These are phyloP conservation scores for Collybia sp. DNA, from an alignment of 768 basidiomycete genomes.

Conservation along the genomic window DNA sequence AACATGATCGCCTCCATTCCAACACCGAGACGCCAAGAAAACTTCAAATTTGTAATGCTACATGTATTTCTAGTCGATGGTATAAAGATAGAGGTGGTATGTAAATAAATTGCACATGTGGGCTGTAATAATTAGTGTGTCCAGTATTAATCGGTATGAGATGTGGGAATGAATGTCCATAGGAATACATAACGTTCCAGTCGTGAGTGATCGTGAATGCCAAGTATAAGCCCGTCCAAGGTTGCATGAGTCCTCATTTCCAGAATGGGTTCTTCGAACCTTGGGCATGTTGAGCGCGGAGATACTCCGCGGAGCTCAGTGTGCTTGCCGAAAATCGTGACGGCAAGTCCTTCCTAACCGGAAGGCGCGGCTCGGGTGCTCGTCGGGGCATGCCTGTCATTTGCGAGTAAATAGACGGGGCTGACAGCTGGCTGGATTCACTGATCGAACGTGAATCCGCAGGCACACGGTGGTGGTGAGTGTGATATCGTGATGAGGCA, in stretches of 20 bases:
- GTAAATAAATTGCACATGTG: not conserved
- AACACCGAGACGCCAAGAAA: too few species aligned
- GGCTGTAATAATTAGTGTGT: not conserved
- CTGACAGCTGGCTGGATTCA: conserved; percentile 27
- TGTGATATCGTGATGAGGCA: conserved; percentile 10
- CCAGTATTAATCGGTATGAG: too few species aligned
- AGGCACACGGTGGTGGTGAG: conserved; percentile 15
- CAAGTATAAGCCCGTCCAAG: too few species aligned
- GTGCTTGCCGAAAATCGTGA: conserved; percentile 50
- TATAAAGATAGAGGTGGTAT: too few species aligned
- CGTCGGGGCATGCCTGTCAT: conserved; percentile 51
- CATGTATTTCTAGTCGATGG: too few species aligned
- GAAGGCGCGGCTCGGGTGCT: conserved; percentile 56
- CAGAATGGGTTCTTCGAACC: conserved; percentile 23
- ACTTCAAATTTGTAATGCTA: too few species aligned
- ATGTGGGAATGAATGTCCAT: too few species aligned
- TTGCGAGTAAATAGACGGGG: conserved; percentile 54
- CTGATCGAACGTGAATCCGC: conserved; percentile 10
- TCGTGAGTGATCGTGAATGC: too few species aligned
- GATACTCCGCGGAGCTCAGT: conserved; percentile 10
- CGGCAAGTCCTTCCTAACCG: conserved; percentile 27
- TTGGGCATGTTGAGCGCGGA: conserved; percentile 5
- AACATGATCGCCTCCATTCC: too few species aligned
- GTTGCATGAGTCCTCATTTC: conserved; percentile 12
- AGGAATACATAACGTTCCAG: too few species aligned